Evolutionary conservation across 768 basidiomycete genomes (phyloP).

Genomic region (Dacryopinax primogenitus): DNA sequence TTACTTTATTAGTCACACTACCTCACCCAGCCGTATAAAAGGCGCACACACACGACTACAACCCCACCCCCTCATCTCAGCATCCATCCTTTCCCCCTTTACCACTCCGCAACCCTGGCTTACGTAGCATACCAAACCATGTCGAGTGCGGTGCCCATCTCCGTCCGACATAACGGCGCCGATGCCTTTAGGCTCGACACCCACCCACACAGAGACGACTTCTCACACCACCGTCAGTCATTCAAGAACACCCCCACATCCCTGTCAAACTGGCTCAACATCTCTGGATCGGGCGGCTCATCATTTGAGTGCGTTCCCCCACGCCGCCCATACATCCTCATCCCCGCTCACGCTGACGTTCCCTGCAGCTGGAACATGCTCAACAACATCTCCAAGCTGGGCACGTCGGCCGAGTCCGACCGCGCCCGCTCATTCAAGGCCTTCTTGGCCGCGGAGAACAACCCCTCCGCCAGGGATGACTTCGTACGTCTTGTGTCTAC

Average conservation of each 20-base stretch:
- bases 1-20: not conserved
- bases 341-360: not conserved
- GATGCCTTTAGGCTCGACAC: not conserved
- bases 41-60: not conserved
- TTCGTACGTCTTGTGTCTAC: not conserved
- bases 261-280: constrained; percentile 2
- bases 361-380: constrained; percentile 2
- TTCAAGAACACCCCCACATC: constrained; percentile 1
- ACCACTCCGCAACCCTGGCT: constrained; percentile 4
- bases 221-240: not conserved
- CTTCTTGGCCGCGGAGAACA: constrained; percentile 6
- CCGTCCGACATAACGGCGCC: not conserved
- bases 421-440: constrained; percentile 2
- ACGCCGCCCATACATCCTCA: not conserved
- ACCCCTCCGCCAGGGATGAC: constrained; percentile 1
- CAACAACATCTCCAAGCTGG: constrained; percentile 7
- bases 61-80: not conserved
- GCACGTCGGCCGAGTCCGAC: not conserved
- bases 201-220: not conserved
- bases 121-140: not conserved
- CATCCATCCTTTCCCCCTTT: too few species aligned
- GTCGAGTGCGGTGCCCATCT: constrained; percentile 6
- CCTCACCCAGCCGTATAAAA: not conserved
- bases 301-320: constrained; percentile 3
- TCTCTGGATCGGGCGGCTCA: not conserved